phyloP scores from a whole-genome alignment of 2,329 filamentous ascomycete genomes.

The Diaporthe destruens region DNA sequence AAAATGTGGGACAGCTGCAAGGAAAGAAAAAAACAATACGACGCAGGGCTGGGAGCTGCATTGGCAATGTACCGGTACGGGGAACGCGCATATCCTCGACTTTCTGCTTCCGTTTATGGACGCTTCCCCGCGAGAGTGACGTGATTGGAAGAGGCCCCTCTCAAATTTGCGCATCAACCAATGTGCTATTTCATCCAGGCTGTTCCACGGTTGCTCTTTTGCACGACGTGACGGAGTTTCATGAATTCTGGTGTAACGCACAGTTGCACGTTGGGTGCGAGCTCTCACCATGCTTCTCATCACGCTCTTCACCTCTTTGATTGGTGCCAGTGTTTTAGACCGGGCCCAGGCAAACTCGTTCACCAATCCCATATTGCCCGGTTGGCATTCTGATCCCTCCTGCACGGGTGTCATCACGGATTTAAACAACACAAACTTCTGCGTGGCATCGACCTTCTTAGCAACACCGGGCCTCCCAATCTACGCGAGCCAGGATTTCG shows the following conservation, averaged over 20 bases:
- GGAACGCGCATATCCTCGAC: neutral
- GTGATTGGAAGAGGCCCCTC: constrained; percentile 14
- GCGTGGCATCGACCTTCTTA: constrained; percentile 58
- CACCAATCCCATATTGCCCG: constrained; percentile 59
- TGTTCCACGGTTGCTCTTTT: neutral
- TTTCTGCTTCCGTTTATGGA: neutral
- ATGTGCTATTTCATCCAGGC: neutral
- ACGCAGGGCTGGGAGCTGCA: neutral
- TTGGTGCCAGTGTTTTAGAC: neutral
- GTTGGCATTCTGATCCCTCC: constrained; percentile 60
- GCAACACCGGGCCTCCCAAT: constrained; percentile 60
- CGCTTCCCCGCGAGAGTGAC: neutral
- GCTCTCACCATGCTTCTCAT: neutral
- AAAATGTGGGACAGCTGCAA: neutral
- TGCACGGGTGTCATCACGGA: constrained; percentile 55
- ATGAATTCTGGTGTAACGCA: too few species aligned
- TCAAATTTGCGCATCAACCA: neutral
- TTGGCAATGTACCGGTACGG: neutral
- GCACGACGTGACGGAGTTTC: neutral
- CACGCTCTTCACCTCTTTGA: neutral
- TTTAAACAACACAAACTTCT: constrained; percentile 56
- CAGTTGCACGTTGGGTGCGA: neutral
- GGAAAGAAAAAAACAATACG: neutral
- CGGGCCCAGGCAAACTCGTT: neutral
- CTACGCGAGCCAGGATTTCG: constrained; percentile 57